Base-by-base conservation (phyloP, 2,329 filamentous ascomycete genomes). In the Nigrospora oryzae region DNA sequence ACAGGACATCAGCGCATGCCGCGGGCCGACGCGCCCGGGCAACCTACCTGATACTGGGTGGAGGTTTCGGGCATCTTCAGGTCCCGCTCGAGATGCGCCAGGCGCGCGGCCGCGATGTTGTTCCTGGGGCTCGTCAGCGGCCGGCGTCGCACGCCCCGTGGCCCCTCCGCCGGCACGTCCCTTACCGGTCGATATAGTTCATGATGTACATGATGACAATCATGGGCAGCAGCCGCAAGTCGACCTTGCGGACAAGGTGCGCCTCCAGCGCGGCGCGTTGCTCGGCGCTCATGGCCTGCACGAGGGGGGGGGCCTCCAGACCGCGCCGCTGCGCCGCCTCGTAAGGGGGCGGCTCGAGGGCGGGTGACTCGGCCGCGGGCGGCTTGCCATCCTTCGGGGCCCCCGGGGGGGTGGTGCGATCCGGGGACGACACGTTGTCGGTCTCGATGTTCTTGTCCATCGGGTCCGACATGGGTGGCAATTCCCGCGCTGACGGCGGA, bases 121-220 rank as follows among this genome's bases (percentile, higher is more conserved):
- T 79, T 79, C 36, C 73, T 66, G 56, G 54, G 54, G 53, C 36
- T 56, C 53, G 36, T 58, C 56, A 41, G 60, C 62, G 44, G 63
- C 61, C 33, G 53, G 6, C 15, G 14, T 5, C 6, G 5, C 15
- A 10, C 34, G 11, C 34, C 15, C 8, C 34, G 4, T 2, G 13
- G 34, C 11, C 15, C 15, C 14, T 4, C 3, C 15, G 33, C 14
- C 5, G 34, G 13, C 2, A 14, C 5, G 53, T 54, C 28, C 53
- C 28, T 57, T 32, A 60, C 61, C 55, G 55, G 37, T 81, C 77
- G 12, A 84, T 63, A 56, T 83, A 84, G 54, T 84, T 85, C 66
- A 85, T 67, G 52, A 85, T 81, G 52, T 84, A 86, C 71, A 86
- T 84, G 39, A 86, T 53, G 43, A 86, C 76, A 36, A 86, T 68